Evolutionary conservation across 768 basidiomycete genomes (phyloP).

Genomic region (Boletus reticulatus): DNA sequence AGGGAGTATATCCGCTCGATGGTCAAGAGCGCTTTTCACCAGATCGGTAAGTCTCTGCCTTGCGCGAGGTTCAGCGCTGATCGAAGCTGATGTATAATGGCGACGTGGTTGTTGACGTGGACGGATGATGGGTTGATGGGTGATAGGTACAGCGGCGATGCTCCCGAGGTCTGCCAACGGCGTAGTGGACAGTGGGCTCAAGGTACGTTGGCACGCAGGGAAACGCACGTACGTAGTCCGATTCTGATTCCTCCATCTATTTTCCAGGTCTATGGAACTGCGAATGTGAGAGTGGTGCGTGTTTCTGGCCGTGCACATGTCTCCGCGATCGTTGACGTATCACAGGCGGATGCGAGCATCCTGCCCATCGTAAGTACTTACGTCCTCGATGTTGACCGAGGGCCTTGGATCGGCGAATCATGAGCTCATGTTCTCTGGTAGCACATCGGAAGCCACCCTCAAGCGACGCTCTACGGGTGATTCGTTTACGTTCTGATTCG

Average conservation of each 20-base stretch:
- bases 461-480: slow-evolving; percentile 19
- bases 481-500: not conserved
- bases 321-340: not conserved
- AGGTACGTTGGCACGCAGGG: not conserved
- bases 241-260: too few species aligned
- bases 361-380: slow-evolving; percentile 13
- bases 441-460: slow-evolving; percentile 18
- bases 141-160: slow-evolving; percentile 4
- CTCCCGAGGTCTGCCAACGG: slow-evolving; percentile 17
- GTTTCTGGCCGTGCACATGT: not conserved
- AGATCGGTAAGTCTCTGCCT: not conserved
- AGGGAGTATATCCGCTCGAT: slow-evolving; percentile 10
- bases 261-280: slow-evolving; percentile 15
- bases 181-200: slow-evolving; percentile 12
- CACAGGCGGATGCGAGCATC: slow-evolving; percentile 17
- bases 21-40: slow-evolving; percentile 5
- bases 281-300: slow-evolving; percentile 13
- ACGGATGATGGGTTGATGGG: too few species aligned
- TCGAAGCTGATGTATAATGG: too few species aligned
- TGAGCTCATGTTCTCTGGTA: not conserved
- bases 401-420: not conserved
- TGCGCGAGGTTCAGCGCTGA: too few species aligned
- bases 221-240: too few species aligned
- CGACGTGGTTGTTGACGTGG: too few species aligned
- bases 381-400: too few species aligned